Conservation (phyloP, 2,329 filamentous ascomycete species). For the Talaromyces sp. region DNA sequence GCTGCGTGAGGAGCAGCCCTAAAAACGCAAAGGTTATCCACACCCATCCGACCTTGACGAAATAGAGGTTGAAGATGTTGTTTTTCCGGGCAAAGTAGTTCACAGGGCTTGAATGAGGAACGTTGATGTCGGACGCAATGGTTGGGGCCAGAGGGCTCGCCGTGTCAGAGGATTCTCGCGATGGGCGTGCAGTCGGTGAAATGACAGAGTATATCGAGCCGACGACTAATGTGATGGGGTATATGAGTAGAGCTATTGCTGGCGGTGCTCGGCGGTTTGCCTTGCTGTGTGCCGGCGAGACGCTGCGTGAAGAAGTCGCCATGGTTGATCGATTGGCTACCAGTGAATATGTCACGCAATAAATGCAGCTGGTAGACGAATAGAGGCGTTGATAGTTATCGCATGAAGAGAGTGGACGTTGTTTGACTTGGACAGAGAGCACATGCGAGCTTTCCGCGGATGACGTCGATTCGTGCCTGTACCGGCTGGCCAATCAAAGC, state of each 20-base stretch:
- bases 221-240: conserved; percentile 72
- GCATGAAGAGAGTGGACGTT: background rate
- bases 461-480: conserved; percentile 5
- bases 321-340: background rate
- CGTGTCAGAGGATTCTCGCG: background rate
- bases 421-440: background rate
- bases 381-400: background rate
- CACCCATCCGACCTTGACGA: conserved; percentile 92
- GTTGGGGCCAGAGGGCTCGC: conserved; percentile 6
- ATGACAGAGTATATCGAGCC: conserved; percentile 76
- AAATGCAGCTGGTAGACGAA: background rate
- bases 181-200: conserved; percentile 61
- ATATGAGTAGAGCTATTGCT: conserved; percentile 59
- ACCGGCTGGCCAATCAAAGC: background rate
- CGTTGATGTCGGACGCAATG: conserved; percentile 3
- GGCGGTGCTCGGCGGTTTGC: conserved; percentile 44
- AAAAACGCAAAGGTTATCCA: conserved; percentile 78
- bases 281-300: conserved; percentile 3
- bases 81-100: conserved; percentile 89
- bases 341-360: background rate
- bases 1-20: conserved; percentile 65
- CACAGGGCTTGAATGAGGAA: conserved; percentile 18
- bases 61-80: conserved; percentile 87
- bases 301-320: conserved; percentile 6
- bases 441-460: background rate